These are phyloP conservation scores for Oenanthe javanica DNA, from an alignment of 140 eudicot genomes.

Conservation along the genomic window DNA sequence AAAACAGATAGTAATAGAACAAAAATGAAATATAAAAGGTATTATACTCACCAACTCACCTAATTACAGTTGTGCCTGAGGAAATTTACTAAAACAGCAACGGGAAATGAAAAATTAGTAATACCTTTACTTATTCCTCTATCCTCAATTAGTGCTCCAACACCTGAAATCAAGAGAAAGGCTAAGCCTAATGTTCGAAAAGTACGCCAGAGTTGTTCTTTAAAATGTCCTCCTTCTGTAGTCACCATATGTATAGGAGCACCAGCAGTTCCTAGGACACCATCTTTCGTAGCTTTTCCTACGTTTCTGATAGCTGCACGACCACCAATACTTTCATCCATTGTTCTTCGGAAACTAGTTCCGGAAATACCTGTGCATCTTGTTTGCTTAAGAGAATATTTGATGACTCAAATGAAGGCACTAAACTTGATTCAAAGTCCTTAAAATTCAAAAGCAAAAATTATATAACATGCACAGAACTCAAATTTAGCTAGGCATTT, in stretches of 20 bases:
- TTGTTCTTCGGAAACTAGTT: conserved; percentile 14
- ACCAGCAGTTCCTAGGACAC: conserved; percentile 78
- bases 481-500: not conserved
- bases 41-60: not conserved
- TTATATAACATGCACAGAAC: not conserved
- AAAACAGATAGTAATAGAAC: not conserved
- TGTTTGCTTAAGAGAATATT: conserved; percentile 1
- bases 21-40: not conserved
- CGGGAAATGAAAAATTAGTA: not conserved
- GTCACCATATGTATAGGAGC: conserved; percentile 96
- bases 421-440: not conserved
- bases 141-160: conserved; percentile 87
- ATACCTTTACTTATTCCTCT: conserved; percentile 95
- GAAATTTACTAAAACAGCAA: not conserved
- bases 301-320: conserved; percentile 65
- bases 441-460: not conserved
- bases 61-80: not conserved
- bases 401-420: not conserved
- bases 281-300: conserved; percentile 73
- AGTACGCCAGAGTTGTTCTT: conserved; percentile 92
- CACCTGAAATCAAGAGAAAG: conserved; percentile 79
- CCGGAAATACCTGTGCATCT: conserved; percentile 40
- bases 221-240: conserved; percentile 78
- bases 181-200: conserved; percentile 71
- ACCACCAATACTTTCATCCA: conserved; percentile 62